Evolutionary conservation across 208 protist species (phyloP).

Genomic region (Acanthamoeba culbertsoni): DNA sequence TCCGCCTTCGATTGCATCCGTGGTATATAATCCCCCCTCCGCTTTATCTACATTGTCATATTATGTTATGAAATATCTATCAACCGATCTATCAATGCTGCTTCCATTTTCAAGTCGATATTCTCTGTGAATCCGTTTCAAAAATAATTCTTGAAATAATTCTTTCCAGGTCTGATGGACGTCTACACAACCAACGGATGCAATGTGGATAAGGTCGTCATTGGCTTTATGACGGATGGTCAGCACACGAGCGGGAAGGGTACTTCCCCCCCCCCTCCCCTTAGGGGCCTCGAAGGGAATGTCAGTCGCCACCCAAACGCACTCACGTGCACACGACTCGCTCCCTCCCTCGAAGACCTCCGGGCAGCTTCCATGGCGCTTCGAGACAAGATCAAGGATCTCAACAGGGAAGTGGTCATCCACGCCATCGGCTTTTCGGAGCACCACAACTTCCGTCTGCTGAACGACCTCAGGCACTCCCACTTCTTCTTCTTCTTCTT

Average conservation of each 20-base stretch:
- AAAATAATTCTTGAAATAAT: too few relatives aligned
- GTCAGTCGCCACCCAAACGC: not conserved
- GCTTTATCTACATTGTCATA: too few relatives aligned
- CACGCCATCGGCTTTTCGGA: slow-evolving; percentile 20
- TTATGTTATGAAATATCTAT: too few relatives aligned
- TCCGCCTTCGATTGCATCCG: slow-evolving; percentile 10
- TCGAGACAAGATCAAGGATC: not conserved
- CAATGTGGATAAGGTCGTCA: slow-evolving; percentile 1
- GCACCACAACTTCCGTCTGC: slow-evolving; percentile 35
- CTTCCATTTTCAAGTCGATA: too few relatives aligned
- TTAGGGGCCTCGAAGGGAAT: too few relatives aligned
- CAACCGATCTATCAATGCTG: too few relatives aligned
- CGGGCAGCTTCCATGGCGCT: not conserved
- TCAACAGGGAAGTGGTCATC: slow-evolving; percentile 17
- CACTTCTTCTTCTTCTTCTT: not conserved
- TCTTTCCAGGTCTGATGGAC: not conserved
- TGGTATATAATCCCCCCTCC: not conserved
- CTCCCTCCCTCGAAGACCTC: not conserved
- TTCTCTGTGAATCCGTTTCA: too few relatives aligned
- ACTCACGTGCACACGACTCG: not conserved
- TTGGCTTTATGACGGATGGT: slow-evolving; percentile 42
- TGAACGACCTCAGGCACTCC: not conserved
- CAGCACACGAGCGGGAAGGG: slow-evolving; percentile 35
- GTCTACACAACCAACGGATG: not conserved
- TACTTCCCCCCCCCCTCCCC: too few relatives aligned